These are phyloP conservation scores for Penicillium sp. DNA, from an alignment of 2,329 filamentous ascomycete species.

Conservation along the genomic window DNA sequence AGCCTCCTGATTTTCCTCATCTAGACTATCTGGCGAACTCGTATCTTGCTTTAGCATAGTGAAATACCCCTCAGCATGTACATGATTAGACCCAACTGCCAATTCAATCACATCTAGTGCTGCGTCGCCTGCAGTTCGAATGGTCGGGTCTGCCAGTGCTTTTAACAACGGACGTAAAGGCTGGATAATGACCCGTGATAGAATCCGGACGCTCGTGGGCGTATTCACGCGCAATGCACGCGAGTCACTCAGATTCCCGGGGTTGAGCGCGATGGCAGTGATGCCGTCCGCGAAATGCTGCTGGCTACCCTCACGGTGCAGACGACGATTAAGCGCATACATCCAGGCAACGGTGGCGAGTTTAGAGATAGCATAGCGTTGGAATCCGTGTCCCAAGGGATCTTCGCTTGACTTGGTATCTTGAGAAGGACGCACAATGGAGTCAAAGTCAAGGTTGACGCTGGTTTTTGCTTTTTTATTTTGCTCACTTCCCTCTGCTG, in stretches of 20 bases:
- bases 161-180: conserved; percentile 26
- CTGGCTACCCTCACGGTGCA: not conserved
- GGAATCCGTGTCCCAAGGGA: conserved; percentile 38
- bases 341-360: conserved; percentile 39
- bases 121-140: conserved; percentile 28
- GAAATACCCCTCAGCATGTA: conserved; percentile 34
- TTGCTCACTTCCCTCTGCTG: not conserved
- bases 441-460: not conserved
- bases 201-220: conserved; percentile 20
- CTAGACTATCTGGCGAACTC: conserved; percentile 28
- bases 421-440: conserved; percentile 2
- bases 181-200: conserved; percentile 25
- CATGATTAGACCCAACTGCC: conserved; percentile 22
- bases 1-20: conserved; percentile 26
- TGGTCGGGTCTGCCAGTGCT: conserved; percentile 26
- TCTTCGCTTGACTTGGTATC: conserved; percentile 18
- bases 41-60: conserved; percentile 26
- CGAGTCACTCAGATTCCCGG: conserved; percentile 35
- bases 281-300: conserved; percentile 19
- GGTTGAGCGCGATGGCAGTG: conserved; percentile 31
- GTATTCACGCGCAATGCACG: conserved; percentile 34
- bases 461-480: too few species aligned
- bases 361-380: conserved; percentile 44
- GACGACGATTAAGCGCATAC: conserved; percentile 37
- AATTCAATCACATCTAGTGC: conserved; percentile 29